A percentile compares a stretch with the other conserved stretches of the same genome.
Evolutionary conservation across 176 grass and related monocot species (phyloP).

Genomic region (Zea luxurians): DNA sequence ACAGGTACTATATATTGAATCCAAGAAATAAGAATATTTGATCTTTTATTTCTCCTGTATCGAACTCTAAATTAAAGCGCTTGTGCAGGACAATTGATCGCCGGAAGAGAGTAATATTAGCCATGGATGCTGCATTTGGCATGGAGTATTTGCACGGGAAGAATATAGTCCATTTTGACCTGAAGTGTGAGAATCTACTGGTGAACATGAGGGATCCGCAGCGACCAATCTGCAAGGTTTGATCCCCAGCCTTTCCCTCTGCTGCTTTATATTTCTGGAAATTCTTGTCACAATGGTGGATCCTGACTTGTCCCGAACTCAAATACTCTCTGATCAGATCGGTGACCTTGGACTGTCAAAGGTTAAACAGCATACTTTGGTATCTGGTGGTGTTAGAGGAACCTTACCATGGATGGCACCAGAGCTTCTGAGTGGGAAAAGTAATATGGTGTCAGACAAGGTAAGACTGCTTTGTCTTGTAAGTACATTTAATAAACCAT

Average conservation of each 20-base stretch:
- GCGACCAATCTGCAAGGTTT: conserved; percentile 91
- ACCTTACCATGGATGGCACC: conserved; percentile 99
- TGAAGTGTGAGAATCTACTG: conserved; percentile 94
- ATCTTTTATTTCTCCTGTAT: conserved; percentile 25
- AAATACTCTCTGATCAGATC: conserved; percentile 63
- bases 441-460: conserved; percentile 97
- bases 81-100: conserved; percentile 87
- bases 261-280: neutral
- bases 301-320: conserved; percentile 22
- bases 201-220: conserved; percentile 98
- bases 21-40: conserved; percentile 7
- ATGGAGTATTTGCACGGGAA: conserved; percentile 99
- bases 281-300: neutral
- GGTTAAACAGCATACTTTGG: conserved; percentile 96
- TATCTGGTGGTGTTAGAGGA: conserved; percentile 95
- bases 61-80: conserved; percentile 29
- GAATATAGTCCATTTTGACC: conserved; percentile 98
- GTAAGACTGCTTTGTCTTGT: conserved; percentile 44
- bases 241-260: neutral
- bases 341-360: conserved; percentile 98
- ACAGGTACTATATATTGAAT: conserved; percentile 59
- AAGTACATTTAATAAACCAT: conserved; percentile 1
- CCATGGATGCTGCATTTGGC: conserved; percentile 96
- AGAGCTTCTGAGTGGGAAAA: conserved; percentile 92
- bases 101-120: conserved; percentile 91